These are phyloP conservation scores for Agapanthus africanus DNA, from an alignment of 106 monocot species.

Conservation along the genomic window DNA sequence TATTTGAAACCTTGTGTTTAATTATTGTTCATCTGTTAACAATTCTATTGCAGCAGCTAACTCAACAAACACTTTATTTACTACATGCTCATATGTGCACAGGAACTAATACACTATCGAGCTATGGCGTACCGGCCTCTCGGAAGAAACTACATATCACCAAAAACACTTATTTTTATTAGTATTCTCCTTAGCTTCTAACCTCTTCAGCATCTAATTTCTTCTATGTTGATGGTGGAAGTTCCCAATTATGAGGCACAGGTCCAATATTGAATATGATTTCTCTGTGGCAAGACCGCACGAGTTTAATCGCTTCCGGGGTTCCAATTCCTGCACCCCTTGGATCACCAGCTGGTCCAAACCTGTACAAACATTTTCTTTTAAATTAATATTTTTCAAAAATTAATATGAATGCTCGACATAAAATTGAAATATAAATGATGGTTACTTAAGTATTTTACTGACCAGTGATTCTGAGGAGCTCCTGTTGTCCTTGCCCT, in stretches of 20 bases:
- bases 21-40: too few relatives aligned
- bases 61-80: neutral
- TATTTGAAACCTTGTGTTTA: too few relatives aligned
- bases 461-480: slow-evolving; percentile 93
- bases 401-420: too few relatives aligned
- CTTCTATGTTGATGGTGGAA: slow-evolving; percentile 54
- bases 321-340: slow-evolving; percentile 92
- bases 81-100: neutral
- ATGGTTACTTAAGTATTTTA: too few relatives aligned
- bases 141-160: too few relatives aligned
- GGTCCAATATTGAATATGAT: slow-evolving; percentile 85
- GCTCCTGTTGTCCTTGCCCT: slow-evolving; percentile 88
- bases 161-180: too few relatives aligned
- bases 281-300: slow-evolving; percentile 96
- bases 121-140: neutral
- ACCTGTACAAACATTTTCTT: too few relatives aligned
- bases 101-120: neutral
- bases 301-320: slow-evolving; percentile 84
- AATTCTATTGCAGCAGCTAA: neutral
- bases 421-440: too few relatives aligned
- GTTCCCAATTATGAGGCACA: slow-evolving; percentile 51
- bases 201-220: neutral
- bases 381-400: too few relatives aligned
- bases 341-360: slow-evolving; percentile 94
- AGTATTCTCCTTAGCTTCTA: neutral